These are phyloP conservation scores for Pyrenopolyporus hunteri DNA, from an alignment of 495 filamentous ascomycete species.

Conservation along the genomic window DNA sequence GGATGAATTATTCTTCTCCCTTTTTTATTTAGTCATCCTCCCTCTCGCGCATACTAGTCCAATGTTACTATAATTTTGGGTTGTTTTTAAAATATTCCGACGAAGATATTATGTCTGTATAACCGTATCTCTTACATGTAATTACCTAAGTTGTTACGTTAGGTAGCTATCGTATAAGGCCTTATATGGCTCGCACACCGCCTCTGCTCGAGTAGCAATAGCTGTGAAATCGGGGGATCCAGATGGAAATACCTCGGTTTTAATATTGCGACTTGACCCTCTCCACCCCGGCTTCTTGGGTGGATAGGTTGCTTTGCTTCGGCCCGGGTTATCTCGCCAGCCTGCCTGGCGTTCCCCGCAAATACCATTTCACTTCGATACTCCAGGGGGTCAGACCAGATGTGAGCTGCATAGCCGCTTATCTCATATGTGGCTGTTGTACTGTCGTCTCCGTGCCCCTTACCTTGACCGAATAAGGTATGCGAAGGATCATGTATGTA, in stretches of 20 bases:
- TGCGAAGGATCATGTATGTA: constrained; percentile 15
- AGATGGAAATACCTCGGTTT: background rate
- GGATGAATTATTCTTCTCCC: background rate
- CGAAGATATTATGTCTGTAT: too few species aligned
- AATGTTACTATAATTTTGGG: too few species aligned
- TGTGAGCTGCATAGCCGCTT: background rate
- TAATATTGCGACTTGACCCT: constrained; percentile 22
- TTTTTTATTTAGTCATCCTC: too few species aligned
- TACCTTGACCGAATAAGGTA: constrained; percentile 16
- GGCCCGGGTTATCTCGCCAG: constrained; percentile 12
- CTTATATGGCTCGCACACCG: too few species aligned
- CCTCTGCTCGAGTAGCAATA: too few species aligned
- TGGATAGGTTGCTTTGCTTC: background rate
- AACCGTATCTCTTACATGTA: too few species aligned
- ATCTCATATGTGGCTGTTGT: constrained; percentile 11
- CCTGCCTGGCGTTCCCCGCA: background rate
- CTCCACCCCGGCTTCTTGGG: background rate
- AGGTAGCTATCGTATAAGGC: too few species aligned
- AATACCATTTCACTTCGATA: too few species aligned
- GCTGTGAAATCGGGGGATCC: too few species aligned
- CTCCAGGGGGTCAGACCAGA: background rate
- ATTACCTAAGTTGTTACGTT: too few species aligned
- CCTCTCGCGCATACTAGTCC: too few species aligned
- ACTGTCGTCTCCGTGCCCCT: constrained; percentile 4
- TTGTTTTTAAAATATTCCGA: too few species aligned